phyloP scores from a whole-genome alignment of 805 yeast genomes.

The Suhomyces vadensis region DNA sequence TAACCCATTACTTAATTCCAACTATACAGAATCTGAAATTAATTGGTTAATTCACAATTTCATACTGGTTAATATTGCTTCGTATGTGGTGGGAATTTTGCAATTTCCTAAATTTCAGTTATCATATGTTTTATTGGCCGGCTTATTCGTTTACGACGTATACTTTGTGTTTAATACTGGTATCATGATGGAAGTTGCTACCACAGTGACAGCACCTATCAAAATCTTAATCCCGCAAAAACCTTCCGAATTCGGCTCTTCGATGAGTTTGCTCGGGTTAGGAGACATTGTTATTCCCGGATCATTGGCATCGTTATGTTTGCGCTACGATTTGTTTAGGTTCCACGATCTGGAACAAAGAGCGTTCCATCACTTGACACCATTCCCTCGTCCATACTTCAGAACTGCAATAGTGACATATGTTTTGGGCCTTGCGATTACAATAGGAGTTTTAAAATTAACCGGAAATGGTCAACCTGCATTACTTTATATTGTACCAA shows the following conservation, averaged over 20 bases:
- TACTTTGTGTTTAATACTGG: slow-evolving; percentile 66
- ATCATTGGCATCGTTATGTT: slow-evolving; percentile 49
- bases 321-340: slow-evolving; percentile 52
- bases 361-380: slow-evolving; percentile 40
- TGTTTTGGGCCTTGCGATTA: slow-evolving; percentile 42
- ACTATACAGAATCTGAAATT: slow-evolving; percentile 10
- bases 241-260: slow-evolving; percentile 8
- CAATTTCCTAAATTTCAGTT: slow-evolving; percentile 46
- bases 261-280: slow-evolving; percentile 52
- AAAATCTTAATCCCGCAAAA: slow-evolving; percentile 46
- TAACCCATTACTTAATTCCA: slow-evolving; percentile 14
- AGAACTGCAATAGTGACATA: slow-evolving; percentile 48
- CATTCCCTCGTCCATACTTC: slow-evolving; percentile 49
- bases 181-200: slow-evolving; percentile 65
- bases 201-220: slow-evolving; percentile 53
- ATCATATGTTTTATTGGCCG: slow-evolving; percentile 46
- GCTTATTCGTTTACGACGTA: slow-evolving; percentile 61
- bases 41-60: slow-evolving; percentile 52
- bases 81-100: slow-evolving; percentile 42
- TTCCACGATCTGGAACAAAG: slow-evolving; percentile 17
- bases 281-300: slow-evolving; percentile 72
- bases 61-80: slow-evolving; percentile 42
- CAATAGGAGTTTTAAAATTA: slow-evolving; percentile 41
- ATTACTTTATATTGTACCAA: slow-evolving; percentile 60
- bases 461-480: slow-evolving; percentile 65